Evolutionary conservation across 305 asterid genomes (phyloP).

Genomic region (Fraxinus nigra): DNA sequence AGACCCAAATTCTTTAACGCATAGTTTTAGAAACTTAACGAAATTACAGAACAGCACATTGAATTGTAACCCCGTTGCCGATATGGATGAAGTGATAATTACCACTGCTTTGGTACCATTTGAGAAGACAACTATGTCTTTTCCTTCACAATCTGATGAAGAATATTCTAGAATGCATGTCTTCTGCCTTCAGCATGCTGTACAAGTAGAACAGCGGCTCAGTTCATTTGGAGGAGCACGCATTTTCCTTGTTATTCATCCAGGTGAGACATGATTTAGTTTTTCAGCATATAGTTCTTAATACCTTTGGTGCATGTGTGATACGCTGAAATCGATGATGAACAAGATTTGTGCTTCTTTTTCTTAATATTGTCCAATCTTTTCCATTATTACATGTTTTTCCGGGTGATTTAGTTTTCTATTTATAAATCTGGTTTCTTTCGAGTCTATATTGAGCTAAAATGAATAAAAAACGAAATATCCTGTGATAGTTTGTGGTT

Average conservation of each 20-base stretch:
- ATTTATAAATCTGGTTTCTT: neutral
- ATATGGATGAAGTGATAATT: constrained; percentile 34
- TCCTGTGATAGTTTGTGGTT: neutral
- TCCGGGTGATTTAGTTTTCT: neutral
- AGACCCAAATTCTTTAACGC: constrained; percentile 36
- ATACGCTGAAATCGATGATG: neutral
- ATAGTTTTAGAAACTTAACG: constrained; percentile 39
- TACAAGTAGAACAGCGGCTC: constrained; percentile 73
- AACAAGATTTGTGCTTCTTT: neutral
- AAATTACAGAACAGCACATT: constrained; percentile 31
- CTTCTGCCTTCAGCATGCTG: constrained; percentile 93
- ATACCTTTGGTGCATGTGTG: neutral
- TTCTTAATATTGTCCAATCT: neutral
- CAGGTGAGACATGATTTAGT: constrained; percentile 50
- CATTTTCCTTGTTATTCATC: constrained; percentile 83
- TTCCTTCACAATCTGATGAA: constrained; percentile 54
- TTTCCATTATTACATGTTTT: neutral
- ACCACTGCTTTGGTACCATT: constrained; percentile 29
- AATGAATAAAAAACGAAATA: neutral
- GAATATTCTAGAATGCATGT: constrained; percentile 91
- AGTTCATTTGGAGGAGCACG: constrained; percentile 72
- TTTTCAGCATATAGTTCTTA: neutral
- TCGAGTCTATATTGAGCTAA: neutral
- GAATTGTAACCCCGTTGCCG: constrained; percentile 27
- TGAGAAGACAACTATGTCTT: constrained; percentile 32